A percentile compares a stretch with the other conserved stretches of the same genome.
Conservation (phyloP, 129 eudicot genomes). For the Arctium minus region DNA sequence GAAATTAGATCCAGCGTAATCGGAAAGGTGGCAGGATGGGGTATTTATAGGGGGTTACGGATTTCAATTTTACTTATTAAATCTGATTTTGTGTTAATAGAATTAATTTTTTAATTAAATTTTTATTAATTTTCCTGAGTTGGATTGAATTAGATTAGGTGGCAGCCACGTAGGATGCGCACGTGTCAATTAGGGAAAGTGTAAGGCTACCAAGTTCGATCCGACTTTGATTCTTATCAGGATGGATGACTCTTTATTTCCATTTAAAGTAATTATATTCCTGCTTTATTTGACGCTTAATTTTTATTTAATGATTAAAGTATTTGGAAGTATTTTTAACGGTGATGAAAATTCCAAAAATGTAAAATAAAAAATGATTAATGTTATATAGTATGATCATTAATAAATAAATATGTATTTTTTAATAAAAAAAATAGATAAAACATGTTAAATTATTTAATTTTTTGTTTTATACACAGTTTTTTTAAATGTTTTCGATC, state of each 20-base stretch:
- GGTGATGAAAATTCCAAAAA: neutral
- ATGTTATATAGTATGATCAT: too few species aligned
- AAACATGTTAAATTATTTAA: neutral
- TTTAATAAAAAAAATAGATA: neutral
- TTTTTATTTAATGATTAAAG: neutral
- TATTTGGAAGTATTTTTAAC: neutral
- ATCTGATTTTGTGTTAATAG: neutral
- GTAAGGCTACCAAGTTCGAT: neutral
- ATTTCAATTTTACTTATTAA: neutral
- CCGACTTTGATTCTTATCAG: constrained; percentile 13
- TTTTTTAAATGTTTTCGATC: neutral
- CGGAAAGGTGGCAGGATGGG: constrained; percentile 17
- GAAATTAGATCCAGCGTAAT: constrained; percentile 7
- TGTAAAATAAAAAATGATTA: neutral
- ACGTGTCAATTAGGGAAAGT: constrained; percentile 11
- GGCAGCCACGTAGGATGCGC: constrained; percentile 1
- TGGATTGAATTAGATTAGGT: constrained; percentile 11
- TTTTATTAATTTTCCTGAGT: neutral
- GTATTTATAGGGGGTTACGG: constrained; percentile 25
- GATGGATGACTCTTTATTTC: constrained; percentile 1
- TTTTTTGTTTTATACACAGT: neutral
- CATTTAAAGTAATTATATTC: neutral
- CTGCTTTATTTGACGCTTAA: neutral
- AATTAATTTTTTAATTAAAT: neutral
- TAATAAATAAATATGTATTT: neutral